phyloP scores from a whole-genome alignment of 176 grass and related monocot genomes.

The Musa beccarii region DNA sequence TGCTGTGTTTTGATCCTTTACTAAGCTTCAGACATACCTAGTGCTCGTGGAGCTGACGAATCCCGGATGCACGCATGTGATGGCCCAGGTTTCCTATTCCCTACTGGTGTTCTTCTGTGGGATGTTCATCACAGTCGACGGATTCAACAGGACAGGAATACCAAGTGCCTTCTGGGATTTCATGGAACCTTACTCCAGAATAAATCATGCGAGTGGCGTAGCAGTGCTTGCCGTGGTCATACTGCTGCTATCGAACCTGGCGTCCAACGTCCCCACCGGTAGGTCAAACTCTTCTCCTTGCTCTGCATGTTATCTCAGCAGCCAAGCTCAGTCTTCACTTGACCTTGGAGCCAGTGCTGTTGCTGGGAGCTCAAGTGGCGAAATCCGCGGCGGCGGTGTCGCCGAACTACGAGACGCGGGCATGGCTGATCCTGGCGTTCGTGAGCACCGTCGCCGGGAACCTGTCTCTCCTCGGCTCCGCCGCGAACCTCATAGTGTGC shows the following conservation, averaged over 20 bases:
- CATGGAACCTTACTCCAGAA: conserved; percentile 64
- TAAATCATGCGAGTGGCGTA: conserved; percentile 36
- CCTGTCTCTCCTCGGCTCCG: conserved; percentile 77
- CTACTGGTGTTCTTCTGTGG: conserved; percentile 89
- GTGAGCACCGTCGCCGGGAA: conserved; percentile 95
- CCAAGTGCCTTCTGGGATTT: conserved; percentile 70
- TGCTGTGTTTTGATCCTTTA: not conserved
- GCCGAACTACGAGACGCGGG: conserved; percentile 33
- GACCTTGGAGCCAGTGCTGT: conserved; percentile 35
- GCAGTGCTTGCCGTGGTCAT: conserved; percentile 54
- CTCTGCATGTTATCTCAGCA: not conserved
- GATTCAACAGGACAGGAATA: conserved; percentile 90
- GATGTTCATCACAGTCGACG: conserved; percentile 92
- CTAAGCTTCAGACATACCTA: not conserved
- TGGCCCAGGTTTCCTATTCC: conserved; percentile 72
- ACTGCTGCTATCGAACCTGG: conserved; percentile 73
- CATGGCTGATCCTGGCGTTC: conserved; percentile 87
- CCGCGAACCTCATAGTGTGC: conserved; percentile 86
- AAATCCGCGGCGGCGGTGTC: conserved; percentile 65
- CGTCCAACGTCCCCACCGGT: conserved; percentile 90
- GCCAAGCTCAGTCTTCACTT: no score
- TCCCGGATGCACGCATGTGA: no score
- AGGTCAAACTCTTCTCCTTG: not conserved
- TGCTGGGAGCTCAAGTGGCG: conserved; percentile 63
- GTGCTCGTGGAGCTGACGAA: not conserved